Evolutionary conservation across 2,329 filamentous ascomycete genomes (phyloP).

Genomic region (Botryotinia calthae): DNA sequence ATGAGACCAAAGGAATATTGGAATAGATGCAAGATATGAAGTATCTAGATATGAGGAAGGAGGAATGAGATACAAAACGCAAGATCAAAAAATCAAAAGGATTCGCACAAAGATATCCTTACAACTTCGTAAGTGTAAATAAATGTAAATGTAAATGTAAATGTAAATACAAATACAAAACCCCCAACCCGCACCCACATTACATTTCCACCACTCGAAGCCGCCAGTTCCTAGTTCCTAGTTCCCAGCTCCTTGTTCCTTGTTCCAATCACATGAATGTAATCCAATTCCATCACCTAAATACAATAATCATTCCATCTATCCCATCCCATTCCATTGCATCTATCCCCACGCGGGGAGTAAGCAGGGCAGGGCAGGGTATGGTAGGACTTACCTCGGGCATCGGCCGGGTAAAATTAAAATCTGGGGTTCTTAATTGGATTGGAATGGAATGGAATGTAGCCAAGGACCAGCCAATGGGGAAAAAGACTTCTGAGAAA

Average conservation of each 20-base stretch:
- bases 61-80: background rate
- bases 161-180: background rate
- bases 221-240: background rate
- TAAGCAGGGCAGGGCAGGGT: no score
- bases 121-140: background rate
- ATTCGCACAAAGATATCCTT: background rate
- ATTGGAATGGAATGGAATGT: background rate
- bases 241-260: background rate
- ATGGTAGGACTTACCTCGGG: background rate
- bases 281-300: background rate
- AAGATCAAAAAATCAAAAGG: no score
- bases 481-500: background rate
- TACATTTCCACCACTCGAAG: background rate
- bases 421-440: background rate
- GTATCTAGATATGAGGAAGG: no score
- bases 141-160: background rate
- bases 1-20: background rate
- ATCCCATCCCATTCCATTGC: background rate
- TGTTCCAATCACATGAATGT: background rate
- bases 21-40: background rate
- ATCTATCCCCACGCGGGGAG: background rate
- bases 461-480: background rate
- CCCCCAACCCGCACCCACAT: background rate
- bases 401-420: background rate
- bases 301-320: no score